Conservation (phyloP, 257 asterid species). For the Petrea volubilis region DNA sequence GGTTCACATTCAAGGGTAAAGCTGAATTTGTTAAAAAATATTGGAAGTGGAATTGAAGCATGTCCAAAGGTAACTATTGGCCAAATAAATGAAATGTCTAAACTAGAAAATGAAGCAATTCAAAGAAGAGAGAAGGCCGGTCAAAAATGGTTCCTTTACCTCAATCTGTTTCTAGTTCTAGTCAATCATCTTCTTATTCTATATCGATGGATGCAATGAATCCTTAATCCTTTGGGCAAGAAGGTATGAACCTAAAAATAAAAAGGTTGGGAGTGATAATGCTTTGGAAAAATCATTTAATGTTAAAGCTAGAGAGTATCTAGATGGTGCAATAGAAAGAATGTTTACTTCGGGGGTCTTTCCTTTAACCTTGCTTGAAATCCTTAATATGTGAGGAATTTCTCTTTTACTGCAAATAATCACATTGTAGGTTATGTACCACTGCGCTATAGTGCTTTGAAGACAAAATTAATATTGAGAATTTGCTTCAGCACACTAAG, state of each 20-base stretch:
- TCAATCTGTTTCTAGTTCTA: background rate
- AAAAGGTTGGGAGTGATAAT: background rate
- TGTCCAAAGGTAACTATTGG: background rate
- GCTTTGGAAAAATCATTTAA: background rate
- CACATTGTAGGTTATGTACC: background rate
- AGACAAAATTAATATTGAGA: background rate
- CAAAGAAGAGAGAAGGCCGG: background rate
- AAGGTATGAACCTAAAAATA: background rate
- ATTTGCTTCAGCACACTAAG: background rate
- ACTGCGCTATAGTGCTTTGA: slow-evolving; percentile 9
- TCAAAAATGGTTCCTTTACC: background rate
- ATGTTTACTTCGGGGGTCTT: slow-evolving; percentile 15
- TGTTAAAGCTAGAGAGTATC: background rate
- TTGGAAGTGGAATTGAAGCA: background rate
- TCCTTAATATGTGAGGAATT: background rate
- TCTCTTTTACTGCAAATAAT: background rate
- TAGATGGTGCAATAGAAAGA: background rate
- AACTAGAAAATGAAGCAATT: background rate
- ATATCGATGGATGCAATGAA: background rate
- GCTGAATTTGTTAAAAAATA: background rate
- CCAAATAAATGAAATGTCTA: background rate
- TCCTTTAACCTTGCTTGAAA: slow-evolving; percentile 13
- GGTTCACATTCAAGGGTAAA: background rate
- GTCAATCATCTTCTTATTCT: background rate
- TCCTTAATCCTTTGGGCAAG: background rate